These are phyloP conservation scores for Rutstroemia sp. DNA, from an alignment of 2,329 filamentous ascomycete species.

Conservation along the genomic window DNA sequence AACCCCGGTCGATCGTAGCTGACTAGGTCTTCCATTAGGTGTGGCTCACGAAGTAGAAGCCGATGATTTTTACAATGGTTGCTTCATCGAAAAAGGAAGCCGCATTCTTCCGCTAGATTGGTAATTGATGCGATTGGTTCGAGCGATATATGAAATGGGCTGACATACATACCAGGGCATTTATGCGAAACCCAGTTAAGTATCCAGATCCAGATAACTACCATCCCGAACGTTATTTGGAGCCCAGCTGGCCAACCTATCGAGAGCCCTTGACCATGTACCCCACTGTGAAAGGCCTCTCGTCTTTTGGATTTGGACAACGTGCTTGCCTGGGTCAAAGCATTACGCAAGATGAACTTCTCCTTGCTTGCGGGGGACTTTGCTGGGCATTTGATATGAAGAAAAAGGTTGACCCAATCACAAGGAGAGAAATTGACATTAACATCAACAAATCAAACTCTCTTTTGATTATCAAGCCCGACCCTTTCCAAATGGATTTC, in stretches of 20 bases:
- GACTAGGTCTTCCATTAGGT: slow-evolving; percentile 21
- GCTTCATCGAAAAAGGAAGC: slow-evolving; percentile 8
- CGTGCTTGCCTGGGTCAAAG: slow-evolving; percentile 43
- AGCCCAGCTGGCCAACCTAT: slow-evolving; percentile 29
- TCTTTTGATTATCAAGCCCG: slow-evolving; percentile 9
- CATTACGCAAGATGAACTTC: slow-evolving; percentile 35
- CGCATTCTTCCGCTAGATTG: slow-evolving; percentile 31
- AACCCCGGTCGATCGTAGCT: neutral
- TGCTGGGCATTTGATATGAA: slow-evolving; percentile 12
- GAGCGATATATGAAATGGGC: neutral
- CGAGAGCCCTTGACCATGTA: slow-evolving; percentile 42
- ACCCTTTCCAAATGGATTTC: slow-evolving; percentile 6
- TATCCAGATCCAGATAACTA: slow-evolving; percentile 38
- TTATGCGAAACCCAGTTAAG: slow-evolving; percentile 27
- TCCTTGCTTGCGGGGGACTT: slow-evolving; percentile 8
- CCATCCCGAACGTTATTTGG: slow-evolving; percentile 37
- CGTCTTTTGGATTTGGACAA: slow-evolving; percentile 44
- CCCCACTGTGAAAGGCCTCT: slow-evolving; percentile 51
- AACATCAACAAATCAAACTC: slow-evolving; percentile 7
- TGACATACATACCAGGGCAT: slow-evolving; percentile 33
- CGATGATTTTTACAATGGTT: slow-evolving; percentile 43
- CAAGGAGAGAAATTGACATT: neutral
- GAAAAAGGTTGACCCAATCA: neutral
- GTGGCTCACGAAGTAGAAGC: slow-evolving; percentile 46
- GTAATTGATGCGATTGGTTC: neutral